These are phyloP conservation scores for Zoysia pacifica DNA, from an alignment of 176 grass and related monocot genomes.

Conservation along the genomic window DNA sequence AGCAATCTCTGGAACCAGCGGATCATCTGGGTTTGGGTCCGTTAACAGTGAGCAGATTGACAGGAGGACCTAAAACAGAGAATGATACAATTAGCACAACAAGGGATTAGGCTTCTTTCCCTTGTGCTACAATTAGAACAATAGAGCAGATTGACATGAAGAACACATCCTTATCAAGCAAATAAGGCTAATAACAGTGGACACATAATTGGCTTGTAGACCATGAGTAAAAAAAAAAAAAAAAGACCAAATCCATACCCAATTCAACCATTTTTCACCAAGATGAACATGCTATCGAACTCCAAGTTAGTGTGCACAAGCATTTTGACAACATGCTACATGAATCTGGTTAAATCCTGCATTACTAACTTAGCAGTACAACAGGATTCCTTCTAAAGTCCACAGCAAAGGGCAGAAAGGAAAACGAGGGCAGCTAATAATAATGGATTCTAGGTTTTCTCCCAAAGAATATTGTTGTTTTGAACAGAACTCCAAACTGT, in stretches of 20 bases:
- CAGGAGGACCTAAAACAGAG: constrained; percentile 52
- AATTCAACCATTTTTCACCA: background rate
- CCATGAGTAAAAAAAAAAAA: background rate
- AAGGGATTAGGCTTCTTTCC: background rate
- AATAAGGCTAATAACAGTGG: too few relatives aligned
- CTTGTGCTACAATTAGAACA: background rate
- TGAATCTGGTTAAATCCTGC: background rate
- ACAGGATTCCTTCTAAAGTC: background rate
- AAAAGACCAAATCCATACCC: background rate
- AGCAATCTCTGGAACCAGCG: constrained; percentile 76
- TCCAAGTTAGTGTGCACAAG: background rate
- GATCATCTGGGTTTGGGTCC: constrained; percentile 74
- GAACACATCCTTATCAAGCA: background rate
- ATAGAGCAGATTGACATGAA: background rate
- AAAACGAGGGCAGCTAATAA: too few relatives aligned
- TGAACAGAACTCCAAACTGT: too few relatives aligned
- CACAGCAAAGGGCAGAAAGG: background rate
- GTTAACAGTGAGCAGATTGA: constrained; percentile 76
- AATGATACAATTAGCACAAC: background rate
- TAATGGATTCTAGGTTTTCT: too few relatives aligned
- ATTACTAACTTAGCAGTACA: background rate
- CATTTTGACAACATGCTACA: background rate
- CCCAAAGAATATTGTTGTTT: background rate
- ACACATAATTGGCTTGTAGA: too few relatives aligned
- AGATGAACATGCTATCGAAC: background rate